Evolutionary conservation across 164 flowering plant genomes (phyloP).

Genomic region (Magnolia officinalis): DNA sequence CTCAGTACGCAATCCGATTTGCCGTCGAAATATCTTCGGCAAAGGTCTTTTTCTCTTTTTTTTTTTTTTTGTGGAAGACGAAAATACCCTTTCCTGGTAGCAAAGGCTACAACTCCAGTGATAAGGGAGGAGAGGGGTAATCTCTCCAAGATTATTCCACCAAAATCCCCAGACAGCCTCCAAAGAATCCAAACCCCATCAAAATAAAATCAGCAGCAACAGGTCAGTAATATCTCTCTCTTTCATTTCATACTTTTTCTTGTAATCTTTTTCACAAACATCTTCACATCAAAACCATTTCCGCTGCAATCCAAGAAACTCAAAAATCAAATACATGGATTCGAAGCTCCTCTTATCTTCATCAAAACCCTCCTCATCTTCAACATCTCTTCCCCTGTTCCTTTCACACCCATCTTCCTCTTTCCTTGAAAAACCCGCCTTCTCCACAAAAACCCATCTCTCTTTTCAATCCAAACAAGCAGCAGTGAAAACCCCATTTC

Average conservation of each 20-base stretch:
- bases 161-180: not conserved
- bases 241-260: not conserved
- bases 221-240: not conserved
- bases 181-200: not conserved
- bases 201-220: not conserved
- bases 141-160: no score
- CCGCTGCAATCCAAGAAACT: not conserved
- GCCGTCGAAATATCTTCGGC: no score
- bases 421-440: constrained; percentile 25
- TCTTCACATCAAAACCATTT: not conserved
- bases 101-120: no score
- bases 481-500: constrained; percentile 37
- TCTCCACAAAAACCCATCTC: constrained; percentile 28
- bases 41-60: no score
- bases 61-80: no score
- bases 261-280: not conserved
- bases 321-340: constrained; percentile 31
- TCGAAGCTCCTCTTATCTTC: constrained; percentile 35
- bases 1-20: no score
- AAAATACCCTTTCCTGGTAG: not conserved
- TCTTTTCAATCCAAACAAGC: constrained; percentile 14
- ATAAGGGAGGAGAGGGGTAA: no score
- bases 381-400: constrained; percentile 35
- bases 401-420: constrained; percentile 39
- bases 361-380: constrained; percentile 30